Evolutionary conservation across 495 filamentous ascomycete genomes (phyloP), one percentile per base, ranked within the genome.

Genomic region (Jackrogersella minutella): DNA sequence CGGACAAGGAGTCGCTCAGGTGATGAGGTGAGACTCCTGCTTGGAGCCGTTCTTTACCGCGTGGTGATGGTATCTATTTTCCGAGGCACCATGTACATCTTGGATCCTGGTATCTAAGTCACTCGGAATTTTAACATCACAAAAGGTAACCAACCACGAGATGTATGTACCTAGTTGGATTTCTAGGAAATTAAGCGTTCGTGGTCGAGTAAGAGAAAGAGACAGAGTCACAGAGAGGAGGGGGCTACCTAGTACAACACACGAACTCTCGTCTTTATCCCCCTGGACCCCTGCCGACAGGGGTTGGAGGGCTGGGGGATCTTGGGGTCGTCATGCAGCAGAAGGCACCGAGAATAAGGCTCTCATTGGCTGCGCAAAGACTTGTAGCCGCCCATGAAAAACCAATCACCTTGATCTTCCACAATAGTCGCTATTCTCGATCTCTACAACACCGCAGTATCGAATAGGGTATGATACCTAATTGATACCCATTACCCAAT

Each of bases 311-410:
- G 22, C 51, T n/a, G n/a, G 43, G 51, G 61, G 55, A 39, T 40
- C 22, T 64, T 50, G 61, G 43, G 58, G 49, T 64, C 46, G 37
- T 69, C 37, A 62, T 69, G 66, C 66, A 69, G 66, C 44, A 47
- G 57, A 64, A 46, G n/a, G 30, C 57, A 62, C 61, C 36, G 16
- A 16, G 44, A 46, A 40, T 8, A 21, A 28, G 11, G 1, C 36
- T 58, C 43, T 76, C 63, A 82, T 82, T 82, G 80, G 80, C 46
- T 46, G 6, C 13, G 19, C 40, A 13, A 13, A 46, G 41, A 50
- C 21, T 68, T 77, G 68, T 81, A 81, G 74, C 79, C 79, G 79
- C 79, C 77, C 62, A 66, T 66, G 49, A 73, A 63, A 72, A 67
- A 46, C 71, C 79, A 78, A 78, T 80, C 80, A 81, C 77, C 46